Conservation (phyloP, 2,329 filamentous ascomycete species). For the Colletotrichum lindemuthianum region DNA sequence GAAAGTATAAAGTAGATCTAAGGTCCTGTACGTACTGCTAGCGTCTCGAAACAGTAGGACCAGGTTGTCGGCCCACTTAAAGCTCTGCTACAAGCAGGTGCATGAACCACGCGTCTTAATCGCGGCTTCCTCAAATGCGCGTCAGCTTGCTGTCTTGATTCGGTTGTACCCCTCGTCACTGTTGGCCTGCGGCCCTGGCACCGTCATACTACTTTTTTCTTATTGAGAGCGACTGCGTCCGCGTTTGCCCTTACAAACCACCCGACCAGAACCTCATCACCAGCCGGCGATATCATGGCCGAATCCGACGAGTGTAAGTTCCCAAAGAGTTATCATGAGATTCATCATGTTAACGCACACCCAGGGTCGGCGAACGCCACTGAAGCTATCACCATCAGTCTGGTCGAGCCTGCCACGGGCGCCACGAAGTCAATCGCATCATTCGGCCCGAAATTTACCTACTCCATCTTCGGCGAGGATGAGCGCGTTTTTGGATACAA, state of each 20-base stretch:
- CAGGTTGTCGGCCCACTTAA: not conserved
- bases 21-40: slow-evolving; percentile 1
- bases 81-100: slow-evolving; percentile 7
- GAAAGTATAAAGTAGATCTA: too few species aligned
- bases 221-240: not conserved
- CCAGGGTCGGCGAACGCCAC: slow-evolving; percentile 69
- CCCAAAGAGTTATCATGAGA: not conserved
- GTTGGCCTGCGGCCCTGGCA: too few species aligned
- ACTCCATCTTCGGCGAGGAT: slow-evolving; percentile 92
- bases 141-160: slow-evolving; percentile 11
- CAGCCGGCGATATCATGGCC: slow-evolving; percentile 16
- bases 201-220: not conserved
- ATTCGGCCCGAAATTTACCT: slow-evolving; percentile 90
- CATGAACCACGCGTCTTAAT: slow-evolving; percentile 30
- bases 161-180: too few species aligned
- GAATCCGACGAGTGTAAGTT: slow-evolving; percentile 30
- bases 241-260: not conserved
- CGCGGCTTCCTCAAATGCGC: slow-evolving; percentile 26
- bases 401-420: slow-evolving; percentile 61
- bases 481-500: slow-evolving; percentile 93
- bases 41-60: slow-evolving; percentile 4
- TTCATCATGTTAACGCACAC: slow-evolving; percentile 1
- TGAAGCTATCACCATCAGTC: slow-evolving; percentile 70
- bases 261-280: not conserved
- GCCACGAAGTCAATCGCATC: slow-evolving; percentile 67